Evolutionary conservation across 148 eudicot species (phyloP).

Genomic region (Vaccinium myrtillus): DNA sequence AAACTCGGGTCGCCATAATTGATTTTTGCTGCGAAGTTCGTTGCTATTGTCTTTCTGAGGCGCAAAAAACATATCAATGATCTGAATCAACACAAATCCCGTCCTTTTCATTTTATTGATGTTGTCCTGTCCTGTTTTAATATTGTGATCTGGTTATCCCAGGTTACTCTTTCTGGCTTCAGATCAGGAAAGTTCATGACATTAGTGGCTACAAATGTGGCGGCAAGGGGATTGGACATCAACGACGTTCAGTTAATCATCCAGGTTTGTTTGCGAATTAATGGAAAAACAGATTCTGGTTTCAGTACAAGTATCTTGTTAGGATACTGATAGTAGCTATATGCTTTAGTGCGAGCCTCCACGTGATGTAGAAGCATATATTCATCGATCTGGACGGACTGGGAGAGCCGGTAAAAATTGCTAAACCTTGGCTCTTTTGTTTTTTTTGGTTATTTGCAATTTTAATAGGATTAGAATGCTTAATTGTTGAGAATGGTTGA

Average conservation of each 20-base stretch:
- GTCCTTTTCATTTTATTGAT: too few species aligned
- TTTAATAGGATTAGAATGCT: neutral
- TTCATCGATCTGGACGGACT: constrained; percentile 97
- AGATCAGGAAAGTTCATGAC: constrained; percentile 84
- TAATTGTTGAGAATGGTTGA: neutral
- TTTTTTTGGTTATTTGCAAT: neutral
- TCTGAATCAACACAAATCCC: too few species aligned
- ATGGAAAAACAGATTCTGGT: neutral
- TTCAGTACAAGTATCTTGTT: neutral
- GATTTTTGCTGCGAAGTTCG: neutral
- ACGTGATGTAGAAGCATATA: constrained; percentile 94
- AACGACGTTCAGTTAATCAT: constrained; percentile 87
- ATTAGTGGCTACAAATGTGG: constrained; percentile 90
- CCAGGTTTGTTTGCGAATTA: constrained; percentile 50
- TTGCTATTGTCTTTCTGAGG: too few species aligned
- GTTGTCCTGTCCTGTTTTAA: neutral
- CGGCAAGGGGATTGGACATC: constrained; percentile 91
- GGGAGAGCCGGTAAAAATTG: constrained; percentile 78
- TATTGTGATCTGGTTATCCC: constrained; percentile 15
- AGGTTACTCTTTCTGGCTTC: constrained; percentile 85
- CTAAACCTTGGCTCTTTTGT: neutral
- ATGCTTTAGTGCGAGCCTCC: constrained; percentile 82
- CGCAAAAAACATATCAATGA: too few species aligned
- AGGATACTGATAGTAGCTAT: constrained; percentile 8
- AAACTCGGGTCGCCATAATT: neutral